Base-by-base conservation (phyloP, 1,139 yeast genomes). In the Geotrichum europaeum region DNA sequence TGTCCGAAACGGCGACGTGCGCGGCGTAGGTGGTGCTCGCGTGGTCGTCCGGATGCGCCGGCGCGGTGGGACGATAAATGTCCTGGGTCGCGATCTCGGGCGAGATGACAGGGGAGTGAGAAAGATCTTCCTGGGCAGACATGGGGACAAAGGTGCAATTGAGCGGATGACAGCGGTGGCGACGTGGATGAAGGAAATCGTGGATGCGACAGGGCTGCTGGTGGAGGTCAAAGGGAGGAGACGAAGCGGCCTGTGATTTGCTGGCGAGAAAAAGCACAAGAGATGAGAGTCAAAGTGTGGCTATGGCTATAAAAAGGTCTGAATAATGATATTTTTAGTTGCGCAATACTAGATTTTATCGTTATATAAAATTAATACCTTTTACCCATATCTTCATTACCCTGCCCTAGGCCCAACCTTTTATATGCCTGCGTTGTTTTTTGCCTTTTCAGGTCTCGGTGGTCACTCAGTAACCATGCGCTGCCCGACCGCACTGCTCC, bases 31-130 rank as follows among this genome's bases (percentile, higher is more conserved):
- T 55, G 24, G 25, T 18, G 32, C 36, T 24, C 25, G 34, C 25
- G 25, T 36, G 49, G 30, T 53, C 53, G 20, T 54, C 40, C 22
- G 45, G 15, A 12, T 22, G 30, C 34, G 58, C 25, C 10, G 22
- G 52, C 13, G 59, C 34, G 18, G 51, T 43, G 9, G 36, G 34
- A 20, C 53, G 40, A 30, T 47, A 47, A 47, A 54, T 54, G 43
- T 45, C 52, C 51, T 54, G 57, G 20, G 51, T 54, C 18, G 52
- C 40, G 22, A 54, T 54, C 49, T 54, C 57, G n/a, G 57, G 57
- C 13, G 58, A 49, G 49, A 40, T 40, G 36, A 25, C 50, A 40
- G 45, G 51, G 15, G 53, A 55, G 7, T 43, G 43, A 13, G 58
- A 40, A 9, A 5, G 18, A 40, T 50, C 20, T 22, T 32, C 30